Evolutionary conservation across 306 rosid genomes (phyloP).

Genomic region (Quercus suber): DNA sequence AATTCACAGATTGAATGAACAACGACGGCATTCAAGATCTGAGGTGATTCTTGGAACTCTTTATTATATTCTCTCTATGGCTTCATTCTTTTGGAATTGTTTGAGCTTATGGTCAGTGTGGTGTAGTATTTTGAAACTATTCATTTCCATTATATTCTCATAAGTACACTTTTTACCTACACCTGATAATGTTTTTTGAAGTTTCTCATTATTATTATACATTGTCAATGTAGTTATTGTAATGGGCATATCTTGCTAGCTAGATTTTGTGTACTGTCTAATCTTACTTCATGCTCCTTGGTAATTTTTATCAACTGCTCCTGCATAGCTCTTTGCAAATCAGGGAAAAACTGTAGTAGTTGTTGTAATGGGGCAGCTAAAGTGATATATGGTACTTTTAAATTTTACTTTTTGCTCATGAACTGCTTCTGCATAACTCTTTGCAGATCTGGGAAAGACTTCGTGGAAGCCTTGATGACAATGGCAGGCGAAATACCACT

Average conservation of each 20-base stretch:
- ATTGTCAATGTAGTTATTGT: background rate
- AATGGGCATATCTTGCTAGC: background rate
- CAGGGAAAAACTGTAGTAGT: background rate
- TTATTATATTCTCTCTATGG: background rate
- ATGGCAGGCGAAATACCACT: slow-evolving; percentile 51
- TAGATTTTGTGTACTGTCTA: background rate
- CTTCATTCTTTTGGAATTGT: background rate
- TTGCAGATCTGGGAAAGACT: slow-evolving; percentile 91
- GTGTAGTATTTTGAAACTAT: background rate
- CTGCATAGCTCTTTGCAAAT: background rate
- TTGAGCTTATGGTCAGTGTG: background rate
- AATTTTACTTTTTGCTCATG: background rate
- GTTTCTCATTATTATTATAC: background rate
- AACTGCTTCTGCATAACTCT: slow-evolving; percentile 27
- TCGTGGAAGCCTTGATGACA: slow-evolving; percentile 74
- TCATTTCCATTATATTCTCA: background rate
- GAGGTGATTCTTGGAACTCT: slow-evolving; percentile 57
- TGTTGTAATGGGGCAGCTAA: background rate
- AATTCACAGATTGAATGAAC: slow-evolving; percentile 61
- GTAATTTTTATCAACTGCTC: background rate
- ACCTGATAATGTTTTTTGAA: background rate
- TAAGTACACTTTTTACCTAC: background rate
- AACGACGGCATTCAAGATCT: slow-evolving; percentile 69
- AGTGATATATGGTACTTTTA: background rate
- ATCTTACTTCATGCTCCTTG: background rate